Percentiles rank a stretch among this genome's conserved stretches.
Conservation (phyloP, 176 grass and related monocot species). For the Typha latifolia region DNA sequence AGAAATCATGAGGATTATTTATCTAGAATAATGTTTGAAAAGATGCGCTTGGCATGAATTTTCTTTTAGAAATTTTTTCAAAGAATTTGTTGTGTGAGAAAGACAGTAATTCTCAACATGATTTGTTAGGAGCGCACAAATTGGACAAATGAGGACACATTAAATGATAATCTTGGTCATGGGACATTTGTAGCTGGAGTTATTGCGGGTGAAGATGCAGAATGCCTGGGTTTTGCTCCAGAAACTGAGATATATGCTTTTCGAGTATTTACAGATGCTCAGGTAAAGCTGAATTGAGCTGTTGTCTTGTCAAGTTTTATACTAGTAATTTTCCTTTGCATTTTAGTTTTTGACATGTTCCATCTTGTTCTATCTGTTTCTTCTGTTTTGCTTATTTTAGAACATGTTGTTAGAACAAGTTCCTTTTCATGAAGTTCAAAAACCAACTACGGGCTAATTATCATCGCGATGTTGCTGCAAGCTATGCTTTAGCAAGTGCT, state of each 20-base stretch:
- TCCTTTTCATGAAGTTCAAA: not conserved
- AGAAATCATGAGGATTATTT: no score
- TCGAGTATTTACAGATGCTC: slow-evolving; percentile 96
- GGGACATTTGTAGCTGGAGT: slow-evolving; percentile 98
- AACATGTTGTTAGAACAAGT: not conserved
- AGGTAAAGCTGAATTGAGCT: slow-evolving; percentile 46
- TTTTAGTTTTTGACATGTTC: not conserved
- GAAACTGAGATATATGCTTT: slow-evolving; percentile 97
- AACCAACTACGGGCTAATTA: not conserved
- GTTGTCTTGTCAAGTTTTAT: not conserved
- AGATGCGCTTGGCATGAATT: not conserved
- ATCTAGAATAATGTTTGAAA: no score
- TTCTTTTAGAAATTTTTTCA: slow-evolving; percentile 14
- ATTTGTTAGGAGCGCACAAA: slow-evolving; percentile 86
- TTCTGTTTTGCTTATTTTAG: not conserved
- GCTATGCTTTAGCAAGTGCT: not conserved
- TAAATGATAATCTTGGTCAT: slow-evolving; percentile 97
- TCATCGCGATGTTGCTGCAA: not conserved
- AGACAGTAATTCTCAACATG: slow-evolving; percentile 19
- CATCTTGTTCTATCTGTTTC: not conserved
- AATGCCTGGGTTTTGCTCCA: slow-evolving; percentile 88
- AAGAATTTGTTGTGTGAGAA: slow-evolving; percentile 9
- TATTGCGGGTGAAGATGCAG: slow-evolving; percentile 92
- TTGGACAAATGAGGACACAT: slow-evolving; percentile 98
- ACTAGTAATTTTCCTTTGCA: not conserved